A percentile compares a stretch with the other conserved stretches of the same genome.
Conservation (phyloP, 805 yeast species). For the Naumovozyma castellii region DNA sequence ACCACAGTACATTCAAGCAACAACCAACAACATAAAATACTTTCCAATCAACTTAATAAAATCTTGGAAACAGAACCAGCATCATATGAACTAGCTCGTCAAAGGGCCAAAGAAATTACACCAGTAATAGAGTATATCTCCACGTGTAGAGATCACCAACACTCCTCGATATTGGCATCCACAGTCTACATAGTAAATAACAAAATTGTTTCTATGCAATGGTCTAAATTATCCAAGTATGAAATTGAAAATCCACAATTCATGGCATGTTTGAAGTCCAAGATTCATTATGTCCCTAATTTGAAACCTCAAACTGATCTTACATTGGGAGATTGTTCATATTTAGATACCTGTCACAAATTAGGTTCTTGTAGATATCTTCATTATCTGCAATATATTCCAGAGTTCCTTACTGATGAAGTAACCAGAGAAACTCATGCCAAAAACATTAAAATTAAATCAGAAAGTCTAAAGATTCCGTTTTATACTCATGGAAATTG, state of each 20-base stretch:
- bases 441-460: conserved; percentile 11
- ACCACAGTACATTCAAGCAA: not conserved
- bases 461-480: conserved; percentile 15
- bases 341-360: conserved; percentile 88
- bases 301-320: conserved; percentile 56
- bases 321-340: conserved; percentile 81
- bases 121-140: conserved; percentile 17
- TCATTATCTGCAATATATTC: conserved; percentile 51
- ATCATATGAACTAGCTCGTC: conserved; percentile 20
- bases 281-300: conserved; percentile 47
- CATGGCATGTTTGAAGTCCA: conserved; percentile 26
- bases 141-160: conserved; percentile 16
- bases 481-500: conserved; percentile 31
- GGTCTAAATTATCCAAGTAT: conserved; percentile 16
- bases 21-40: conserved; percentile 1
- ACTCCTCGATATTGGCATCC: conserved; percentile 15
- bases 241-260: conserved; percentile 18
- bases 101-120: conserved; percentile 16
- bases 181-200: conserved; percentile 19
- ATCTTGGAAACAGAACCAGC: conserved; percentile 16
- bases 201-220: conserved; percentile 23
- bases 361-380: conserved; percentile 69
- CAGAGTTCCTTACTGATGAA: conserved; percentile 24
- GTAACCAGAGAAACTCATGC: conserved; percentile 13
- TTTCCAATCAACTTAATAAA: conserved; percentile 8